Percentiles rank a stretch among this genome's conserved stretches.
Evolutionary conservation across 1,139 yeast genomes (phyloP).

Genomic region (Scheffersomyces segobiensis): DNA sequence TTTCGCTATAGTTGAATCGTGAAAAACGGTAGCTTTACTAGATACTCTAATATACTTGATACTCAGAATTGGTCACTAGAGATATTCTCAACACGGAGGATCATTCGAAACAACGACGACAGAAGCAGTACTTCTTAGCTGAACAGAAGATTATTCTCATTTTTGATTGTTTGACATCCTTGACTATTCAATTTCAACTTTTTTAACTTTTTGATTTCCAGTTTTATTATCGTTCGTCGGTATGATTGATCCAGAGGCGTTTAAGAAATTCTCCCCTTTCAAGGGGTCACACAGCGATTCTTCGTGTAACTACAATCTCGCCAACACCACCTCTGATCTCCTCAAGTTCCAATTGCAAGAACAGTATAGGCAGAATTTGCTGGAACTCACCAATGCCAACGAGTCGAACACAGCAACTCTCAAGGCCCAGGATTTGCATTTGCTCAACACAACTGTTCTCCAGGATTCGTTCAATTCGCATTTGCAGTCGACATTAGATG

Average conservation of each 20-base stretch:
- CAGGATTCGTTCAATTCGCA: conserved; percentile 39
- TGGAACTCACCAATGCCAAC: conserved; percentile 19
- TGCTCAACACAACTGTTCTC: conserved; percentile 24
- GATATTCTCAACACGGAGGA: background rate
- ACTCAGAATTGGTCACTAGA: background rate
- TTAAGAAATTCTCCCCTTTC: conserved; percentile 41
- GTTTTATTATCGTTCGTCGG: background rate
- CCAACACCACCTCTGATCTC: conserved; percentile 44
- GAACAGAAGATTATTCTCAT: background rate
- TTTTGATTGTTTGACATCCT: background rate
- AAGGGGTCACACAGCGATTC: conserved; percentile 32
- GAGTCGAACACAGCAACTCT: conserved; percentile 3
- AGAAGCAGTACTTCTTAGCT: background rate
- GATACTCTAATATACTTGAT: background rate
- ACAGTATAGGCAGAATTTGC: conserved; percentile 32
- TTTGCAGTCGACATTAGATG: conserved; percentile 35
- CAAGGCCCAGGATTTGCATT: conserved; percentile 13
- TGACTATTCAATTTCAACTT: background rate
- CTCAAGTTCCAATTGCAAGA: conserved; percentile 49
- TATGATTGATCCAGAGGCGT: conserved; percentile 38
- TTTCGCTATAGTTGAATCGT: background rate
- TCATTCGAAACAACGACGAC: background rate
- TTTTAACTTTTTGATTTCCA: background rate
- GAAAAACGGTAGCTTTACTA: background rate
- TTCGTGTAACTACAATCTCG: conserved; percentile 24